Evolutionary conservation across 805 yeast species (phyloP), one percentile per base, ranked within the genome.

Genomic region (Ogataea paraovalis): DNA sequence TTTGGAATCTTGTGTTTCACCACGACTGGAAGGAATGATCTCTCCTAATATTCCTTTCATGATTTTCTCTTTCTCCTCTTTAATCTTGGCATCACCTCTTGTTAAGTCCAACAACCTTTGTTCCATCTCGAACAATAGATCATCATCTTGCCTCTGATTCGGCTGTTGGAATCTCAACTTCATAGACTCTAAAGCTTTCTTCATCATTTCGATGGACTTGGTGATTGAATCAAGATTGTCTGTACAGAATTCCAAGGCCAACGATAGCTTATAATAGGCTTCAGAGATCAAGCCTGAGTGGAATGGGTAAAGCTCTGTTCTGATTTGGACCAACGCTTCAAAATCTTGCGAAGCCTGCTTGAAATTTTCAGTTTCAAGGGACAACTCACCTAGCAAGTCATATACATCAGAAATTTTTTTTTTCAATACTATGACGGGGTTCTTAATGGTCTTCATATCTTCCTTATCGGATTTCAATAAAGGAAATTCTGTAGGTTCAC

Each of bases 281-380:
- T 89, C 96, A 16, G 91, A 82, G 9, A 87, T 71, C 39, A 82
- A 66, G 2, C 85, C 71, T 2, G 86, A 76, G 8, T 68, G 65
- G n/a, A 66, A 64, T 2, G 75, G 75, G 57, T 73, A 83, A 12
- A 86, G 60, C 47, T 78, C 67, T 43, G 68, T 59, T 61, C 87
- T 75, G 39, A 83, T 66, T 25, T 76, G 67, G 30, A 87, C 71
- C 37, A 88, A 73, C 18, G 76, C 67, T 41, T 73, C 69, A 48
- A 89, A 79, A 63, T 91, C 96, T 18, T 69, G 69, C 0, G 84
- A 77, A 0, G 97, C 87, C 64, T 88, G 95, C 14, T 72, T 67
- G 64, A 90, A 90, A 65, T 88, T 87, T 57, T 92, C 97, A 2
- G 94, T 79, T 61, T 92, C 99, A 39, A 91, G 71, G 0, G 96